Evolutionary conservation across 306 rosid species (phyloP).

Genomic region (Cicer pinnatifidum): DNA sequence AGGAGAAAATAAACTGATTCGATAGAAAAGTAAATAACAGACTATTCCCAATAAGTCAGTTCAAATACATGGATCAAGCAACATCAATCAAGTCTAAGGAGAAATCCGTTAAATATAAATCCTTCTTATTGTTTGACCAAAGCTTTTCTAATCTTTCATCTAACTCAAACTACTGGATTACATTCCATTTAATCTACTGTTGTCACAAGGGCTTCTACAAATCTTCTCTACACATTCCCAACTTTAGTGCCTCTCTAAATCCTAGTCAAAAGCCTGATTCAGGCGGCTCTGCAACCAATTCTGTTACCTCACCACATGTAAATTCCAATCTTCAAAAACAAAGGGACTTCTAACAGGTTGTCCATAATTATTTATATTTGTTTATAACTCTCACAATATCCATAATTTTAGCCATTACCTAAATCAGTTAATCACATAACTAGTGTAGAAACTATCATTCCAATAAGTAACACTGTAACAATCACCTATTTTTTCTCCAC

Average conservation of each 20-base stretch:
- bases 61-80: neutral
- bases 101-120: slow-evolving; percentile 2
- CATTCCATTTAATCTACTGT: neutral
- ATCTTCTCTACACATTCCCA: neutral
- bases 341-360: slow-evolving; percentile 6
- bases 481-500: neutral
- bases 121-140: slow-evolving; percentile 15
- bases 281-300: too few species aligned
- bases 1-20: neutral
- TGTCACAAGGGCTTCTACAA: neutral
- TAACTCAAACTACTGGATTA: neutral
- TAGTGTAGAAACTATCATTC: neutral
- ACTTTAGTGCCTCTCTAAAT: neutral
- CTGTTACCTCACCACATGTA: too few species aligned
- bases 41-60: neutral
- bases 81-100: neutral
- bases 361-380: neutral
- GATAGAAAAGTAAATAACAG: neutral
- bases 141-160: neutral
- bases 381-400: too few species aligned
- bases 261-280: slow-evolving; percentile 4
- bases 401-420: slow-evolving; percentile 11
- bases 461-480: slow-evolving; percentile 19
- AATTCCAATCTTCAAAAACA: neutral
- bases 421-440: neutral